Base-by-base conservation (phyloP, 306 rosid genomes). In the Cucurbita argyrosperma region DNA sequence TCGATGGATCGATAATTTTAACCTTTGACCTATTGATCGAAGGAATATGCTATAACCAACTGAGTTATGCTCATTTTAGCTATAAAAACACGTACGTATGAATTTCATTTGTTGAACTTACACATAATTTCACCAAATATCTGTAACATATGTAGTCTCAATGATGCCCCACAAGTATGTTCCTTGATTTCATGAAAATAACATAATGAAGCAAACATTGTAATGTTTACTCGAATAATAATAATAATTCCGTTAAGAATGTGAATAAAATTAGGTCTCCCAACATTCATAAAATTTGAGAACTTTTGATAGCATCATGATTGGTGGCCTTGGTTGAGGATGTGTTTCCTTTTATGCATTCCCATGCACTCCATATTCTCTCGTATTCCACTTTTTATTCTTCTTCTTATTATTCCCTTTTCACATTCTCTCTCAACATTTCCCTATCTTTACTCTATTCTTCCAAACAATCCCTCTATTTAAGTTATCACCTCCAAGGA, bases 251-350 rank as follows among this genome's bases (percentile, higher is more conserved):
- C 43, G 45, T 49, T 69, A 47, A 19, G 58, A 69, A 69, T 69
- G 78, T 7, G 39, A 21, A 67, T 6, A 81, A 71, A 76, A 14
- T 69, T 21, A 52, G 35, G 3, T 16, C 15, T 51, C 7, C 19
- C 16, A 57, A 15, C 10, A 60, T 60, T 78, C 47, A 64, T 51
- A 65, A 40, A 63, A 51, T 76, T 82, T 81, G 75, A 76, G 69
- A 80, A 81, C 87, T 87, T 90, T 84, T 80, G 76, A 88, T 76
- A 71, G 83, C 84, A 85, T 87, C 86, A 82, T 90, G 90, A 90
- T 90, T 87, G 90, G 57, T 87, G 90, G 85, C 96, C 96, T 76
- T 84, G 78, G 87, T 90, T 89, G 81, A 87, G 74, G 86, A 83
- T 77, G 79, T 59, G 43, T 52, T 71, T 52, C 62, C 62, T 14